These are phyloP conservation scores for Colletotrichum kahawae DNA, from an alignment of 2,329 filamentous ascomycete genomes.

Conservation along the genomic window DNA sequence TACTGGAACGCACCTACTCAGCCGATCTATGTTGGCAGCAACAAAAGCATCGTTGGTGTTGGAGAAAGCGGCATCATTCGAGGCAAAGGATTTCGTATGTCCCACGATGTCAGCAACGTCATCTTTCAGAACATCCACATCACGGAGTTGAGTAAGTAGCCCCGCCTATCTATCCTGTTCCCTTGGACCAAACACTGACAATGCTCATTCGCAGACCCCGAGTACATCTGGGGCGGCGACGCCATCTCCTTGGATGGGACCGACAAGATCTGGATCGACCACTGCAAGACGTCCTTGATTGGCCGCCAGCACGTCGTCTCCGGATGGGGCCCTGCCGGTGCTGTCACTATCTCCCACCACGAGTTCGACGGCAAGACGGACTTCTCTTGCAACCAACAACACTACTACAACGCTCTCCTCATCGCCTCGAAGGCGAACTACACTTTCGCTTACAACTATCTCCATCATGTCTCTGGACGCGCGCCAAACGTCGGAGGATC, in stretches of 20 bases:
- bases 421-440: slow-evolving; percentile 41
- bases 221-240: not conserved
- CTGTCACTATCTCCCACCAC: slow-evolving; percentile 37
- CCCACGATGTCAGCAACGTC: not conserved
- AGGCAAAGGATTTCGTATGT: not conserved
- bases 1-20: not conserved
- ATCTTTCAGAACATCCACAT: not conserved
- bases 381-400: slow-evolving; percentile 49
- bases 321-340: not conserved
- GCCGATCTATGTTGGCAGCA: not conserved
- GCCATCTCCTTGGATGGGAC: not conserved
- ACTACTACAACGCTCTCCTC: slow-evolving; percentile 52
- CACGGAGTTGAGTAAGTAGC: not conserved
- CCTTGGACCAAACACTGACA: not conserved
- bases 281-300: not conserved
- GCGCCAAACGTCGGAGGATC: not conserved
- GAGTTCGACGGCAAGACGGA: slow-evolving; percentile 47
- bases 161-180: too few species aligned
- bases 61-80: not conserved
- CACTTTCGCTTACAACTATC: slow-evolving; percentile 49
- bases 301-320: not conserved
- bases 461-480: slow-evolving; percentile 35
- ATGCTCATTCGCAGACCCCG: not conserved
- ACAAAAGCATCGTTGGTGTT: not conserved
- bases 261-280: not conserved